Percentiles rank a stretch among this genome's conserved stretches.
Evolutionary conservation across 495 filamentous ascomycete genomes (phyloP).

Genomic region (Alectoria sarmentosa): DNA sequence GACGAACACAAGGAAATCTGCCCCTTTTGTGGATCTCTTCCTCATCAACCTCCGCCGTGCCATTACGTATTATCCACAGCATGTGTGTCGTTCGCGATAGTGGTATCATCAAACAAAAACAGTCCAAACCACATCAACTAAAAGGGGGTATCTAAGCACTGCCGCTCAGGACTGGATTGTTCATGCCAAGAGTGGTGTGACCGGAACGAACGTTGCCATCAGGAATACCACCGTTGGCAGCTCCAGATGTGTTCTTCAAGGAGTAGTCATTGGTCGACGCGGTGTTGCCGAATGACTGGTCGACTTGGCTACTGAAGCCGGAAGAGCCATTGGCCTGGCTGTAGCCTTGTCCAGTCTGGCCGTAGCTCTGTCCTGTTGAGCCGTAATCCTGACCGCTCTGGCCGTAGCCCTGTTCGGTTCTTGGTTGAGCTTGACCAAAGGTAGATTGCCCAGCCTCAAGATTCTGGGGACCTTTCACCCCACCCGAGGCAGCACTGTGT

Average conservation of each 20-base stretch:
- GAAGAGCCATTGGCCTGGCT: slow-evolving; percentile 27
- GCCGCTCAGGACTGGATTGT: slow-evolving; percentile 44
- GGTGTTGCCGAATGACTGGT: slow-evolving; percentile 42
- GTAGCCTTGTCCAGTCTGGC: slow-evolving; percentile 18
- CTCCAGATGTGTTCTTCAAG: slow-evolving; percentile 23
- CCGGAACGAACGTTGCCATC: slow-evolving; percentile 16
- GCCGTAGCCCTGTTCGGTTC: slow-evolving; percentile 18
- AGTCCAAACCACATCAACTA: slow-evolving; percentile 18
- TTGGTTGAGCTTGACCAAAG: slow-evolving; percentile 21
- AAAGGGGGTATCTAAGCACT: slow-evolving; percentile 29
- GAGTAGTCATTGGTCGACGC: slow-evolving; percentile 22
- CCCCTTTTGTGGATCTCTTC: slow-evolving; percentile 8
- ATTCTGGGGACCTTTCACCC: slow-evolving; percentile 34
- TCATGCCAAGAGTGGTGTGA: slow-evolving; percentile 38
- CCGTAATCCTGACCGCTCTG: slow-evolving; percentile 19
- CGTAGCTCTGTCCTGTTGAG: slow-evolving; percentile 15
- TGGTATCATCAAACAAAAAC: slow-evolving; percentile 37
- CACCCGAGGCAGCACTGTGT: slow-evolving; percentile 38
- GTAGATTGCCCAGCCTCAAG: slow-evolving; percentile 27
- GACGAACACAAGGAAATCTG: slow-evolving; percentile 14
- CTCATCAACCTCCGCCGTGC: slow-evolving; percentile 22
- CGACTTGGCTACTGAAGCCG: slow-evolving; percentile 49
- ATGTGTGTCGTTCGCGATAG: slow-evolving; percentile 29
- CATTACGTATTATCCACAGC: slow-evolving; percentile 24
- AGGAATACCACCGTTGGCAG: slow-evolving; percentile 24